phyloP scores from a whole-genome alignment of 306 rosid species.

The Heteromeles arbutifolia region DNA sequence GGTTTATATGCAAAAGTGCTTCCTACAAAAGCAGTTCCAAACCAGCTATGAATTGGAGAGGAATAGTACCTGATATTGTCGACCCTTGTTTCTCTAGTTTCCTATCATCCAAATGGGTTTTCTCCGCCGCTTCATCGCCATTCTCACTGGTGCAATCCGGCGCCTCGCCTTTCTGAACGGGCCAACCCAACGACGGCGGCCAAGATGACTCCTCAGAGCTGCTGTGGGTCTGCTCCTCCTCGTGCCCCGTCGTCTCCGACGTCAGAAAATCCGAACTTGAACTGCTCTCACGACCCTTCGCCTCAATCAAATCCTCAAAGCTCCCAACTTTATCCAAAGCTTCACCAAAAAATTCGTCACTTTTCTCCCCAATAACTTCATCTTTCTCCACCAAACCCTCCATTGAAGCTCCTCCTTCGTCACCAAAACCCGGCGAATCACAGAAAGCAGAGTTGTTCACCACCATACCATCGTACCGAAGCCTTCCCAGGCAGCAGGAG shows the following conservation, averaged over 20 bases:
- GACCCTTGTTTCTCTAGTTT: conserved; percentile 49
- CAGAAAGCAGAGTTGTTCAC: conserved; percentile 41
- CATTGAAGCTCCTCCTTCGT: conserved; percentile 36
- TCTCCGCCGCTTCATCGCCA: conserved; percentile 27
- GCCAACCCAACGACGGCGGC: conserved; percentile 61
- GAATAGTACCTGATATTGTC: conserved; percentile 46
- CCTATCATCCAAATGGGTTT: conserved; percentile 33
- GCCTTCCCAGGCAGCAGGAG: conserved; percentile 45
- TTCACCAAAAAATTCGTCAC: conserved; percentile 5
- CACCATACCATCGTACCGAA: conserved; percentile 45
- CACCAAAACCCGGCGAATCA: conserved; percentile 33
- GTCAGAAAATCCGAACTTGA: conserved; percentile 66
- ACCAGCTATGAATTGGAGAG: background rate
- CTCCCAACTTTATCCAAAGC: conserved; percentile 34
- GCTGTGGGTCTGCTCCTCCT: conserved; percentile 71
- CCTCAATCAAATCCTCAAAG: conserved; percentile 42
- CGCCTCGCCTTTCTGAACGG: conserved; percentile 36
- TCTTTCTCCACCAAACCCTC: conserved; percentile 42
- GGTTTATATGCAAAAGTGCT: background rate
- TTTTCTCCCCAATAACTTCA: conserved; percentile 24
- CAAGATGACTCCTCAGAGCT: conserved; percentile 72
- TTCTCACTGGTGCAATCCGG: conserved; percentile 27
- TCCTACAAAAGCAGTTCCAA: background rate
- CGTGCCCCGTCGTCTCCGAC: conserved; percentile 69
- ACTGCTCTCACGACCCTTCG: conserved; percentile 65